phyloP scores from a whole-genome alignment of 1,284 basidiomycete species.

The Ceratobasidium sp. region DNA sequence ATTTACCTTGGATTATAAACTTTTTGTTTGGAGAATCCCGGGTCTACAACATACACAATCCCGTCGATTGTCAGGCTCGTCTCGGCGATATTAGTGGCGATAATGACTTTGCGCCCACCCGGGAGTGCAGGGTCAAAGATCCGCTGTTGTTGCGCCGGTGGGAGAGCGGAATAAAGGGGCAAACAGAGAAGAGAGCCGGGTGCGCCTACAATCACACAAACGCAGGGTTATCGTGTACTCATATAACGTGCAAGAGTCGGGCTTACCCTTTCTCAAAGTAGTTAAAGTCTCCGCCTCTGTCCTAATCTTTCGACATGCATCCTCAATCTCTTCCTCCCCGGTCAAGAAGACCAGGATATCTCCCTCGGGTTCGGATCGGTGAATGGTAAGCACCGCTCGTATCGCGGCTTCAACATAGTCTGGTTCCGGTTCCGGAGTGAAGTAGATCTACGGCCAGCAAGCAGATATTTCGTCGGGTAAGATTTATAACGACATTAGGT shows the following conservation, averaged over 20 bases:
- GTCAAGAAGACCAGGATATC: slow-evolving; percentile 97
- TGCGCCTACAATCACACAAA: too few species aligned
- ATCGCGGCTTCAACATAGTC: slow-evolving; percentile 99
- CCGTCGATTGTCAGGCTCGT: slow-evolving; percentile 98
- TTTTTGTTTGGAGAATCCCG: slow-evolving; percentile 99
- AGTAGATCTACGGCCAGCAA: slow-evolving; percentile 69
- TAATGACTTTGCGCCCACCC: slow-evolving; percentile 96
- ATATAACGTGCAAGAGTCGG: too few species aligned
- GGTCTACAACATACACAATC: slow-evolving; percentile 99
- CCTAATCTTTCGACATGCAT: slow-evolving; percentile 94
- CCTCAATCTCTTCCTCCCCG: slow-evolving; percentile 99
- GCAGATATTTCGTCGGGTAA: not conserved
- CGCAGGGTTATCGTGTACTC: too few species aligned
- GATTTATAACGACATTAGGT: too few species aligned
- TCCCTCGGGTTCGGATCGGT: slow-evolving; percentile 94
- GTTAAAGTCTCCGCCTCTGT: slow-evolving; percentile 81
- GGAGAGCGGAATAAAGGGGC: slow-evolving; percentile 97
- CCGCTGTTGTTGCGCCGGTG: slow-evolving; percentile 96
- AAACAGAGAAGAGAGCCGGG: slow-evolving; percentile 56
- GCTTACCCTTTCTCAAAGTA: slow-evolving; percentile 26
- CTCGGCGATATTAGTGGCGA: slow-evolving; percentile 99
- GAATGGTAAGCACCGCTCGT: slow-evolving; percentile 96
- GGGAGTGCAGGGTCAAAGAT: slow-evolving; percentile 99
- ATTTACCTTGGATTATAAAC: slow-evolving; percentile 97
- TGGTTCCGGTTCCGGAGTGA: slow-evolving; percentile 95